These are phyloP conservation scores for Truncatella angustata DNA, from an alignment of 2,329 filamentous ascomycete species.

Conservation along the genomic window DNA sequence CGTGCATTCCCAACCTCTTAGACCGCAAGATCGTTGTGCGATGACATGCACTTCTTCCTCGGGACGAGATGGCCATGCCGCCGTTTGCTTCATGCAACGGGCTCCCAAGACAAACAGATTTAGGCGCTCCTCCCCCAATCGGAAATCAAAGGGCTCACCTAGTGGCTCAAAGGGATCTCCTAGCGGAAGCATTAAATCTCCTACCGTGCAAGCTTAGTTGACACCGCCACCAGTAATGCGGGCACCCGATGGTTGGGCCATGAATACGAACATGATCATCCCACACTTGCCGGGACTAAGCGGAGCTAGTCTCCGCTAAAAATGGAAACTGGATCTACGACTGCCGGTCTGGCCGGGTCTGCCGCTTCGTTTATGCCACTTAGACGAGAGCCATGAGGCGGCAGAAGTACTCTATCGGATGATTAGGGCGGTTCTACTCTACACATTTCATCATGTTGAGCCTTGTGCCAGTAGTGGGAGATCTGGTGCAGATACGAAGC, in stretches of 20 bases:
- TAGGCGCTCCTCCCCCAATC: neutral
- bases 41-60: too few species aligned
- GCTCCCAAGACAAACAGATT: too few species aligned
- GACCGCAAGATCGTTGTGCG: neutral
- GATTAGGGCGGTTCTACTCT: neutral
- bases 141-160: neutral
- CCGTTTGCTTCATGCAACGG: too few species aligned
- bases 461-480: constrained; percentile 28
- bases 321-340: neutral
- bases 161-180: neutral
- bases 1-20: neutral
- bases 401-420: too few species aligned
- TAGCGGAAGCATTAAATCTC: too few species aligned
- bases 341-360: neutral
- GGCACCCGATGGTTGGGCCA: neutral
- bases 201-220: neutral
- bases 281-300: neutral
- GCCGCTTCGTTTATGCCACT: too few species aligned
- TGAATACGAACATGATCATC: neutral
- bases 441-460: neutral
- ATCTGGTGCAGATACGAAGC: constrained; percentile 54
- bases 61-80: too few species aligned
- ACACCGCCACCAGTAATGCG: neutral
- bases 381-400: too few species aligned
- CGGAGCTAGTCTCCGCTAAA: neutral